These are phyloP conservation scores for Colletotrichum filicis DNA, from an alignment of 2,329 filamentous ascomycete genomes.

Conservation along the genomic window DNA sequence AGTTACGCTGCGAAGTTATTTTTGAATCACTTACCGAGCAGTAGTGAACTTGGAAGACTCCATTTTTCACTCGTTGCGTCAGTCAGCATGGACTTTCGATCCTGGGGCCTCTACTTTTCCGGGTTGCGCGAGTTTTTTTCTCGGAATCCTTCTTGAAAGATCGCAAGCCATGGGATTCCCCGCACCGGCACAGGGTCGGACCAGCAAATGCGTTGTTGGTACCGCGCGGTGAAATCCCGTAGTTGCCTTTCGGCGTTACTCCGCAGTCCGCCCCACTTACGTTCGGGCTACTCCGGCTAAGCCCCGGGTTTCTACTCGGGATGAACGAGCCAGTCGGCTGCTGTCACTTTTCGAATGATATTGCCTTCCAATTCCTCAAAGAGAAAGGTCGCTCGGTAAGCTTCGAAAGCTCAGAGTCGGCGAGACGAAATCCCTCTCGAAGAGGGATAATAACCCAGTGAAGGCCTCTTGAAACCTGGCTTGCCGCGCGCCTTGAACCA, in stretches of 20 bases:
- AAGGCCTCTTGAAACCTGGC: too few relatives aligned
- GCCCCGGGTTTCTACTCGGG: not conserved
- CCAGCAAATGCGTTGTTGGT: not conserved
- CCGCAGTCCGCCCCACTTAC: not conserved
- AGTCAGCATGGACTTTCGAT: too few relatives aligned
- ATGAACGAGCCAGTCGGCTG: too few relatives aligned
- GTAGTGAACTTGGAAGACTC: not conserved
- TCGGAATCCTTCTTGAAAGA: not conserved
- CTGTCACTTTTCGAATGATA: not conserved
- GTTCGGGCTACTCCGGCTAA: not conserved
- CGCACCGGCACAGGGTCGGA: not conserved
- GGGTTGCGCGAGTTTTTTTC: not conserved
- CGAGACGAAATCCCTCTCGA: too few relatives aligned
- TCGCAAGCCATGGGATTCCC: not conserved
- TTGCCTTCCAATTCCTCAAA: too few relatives aligned
- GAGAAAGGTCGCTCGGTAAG: too few relatives aligned
- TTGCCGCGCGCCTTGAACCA: too few relatives aligned
- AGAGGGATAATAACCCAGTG: too few relatives aligned
- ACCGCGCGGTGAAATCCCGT: not conserved
- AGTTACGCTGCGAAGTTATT: too few relatives aligned
- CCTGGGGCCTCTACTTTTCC: too few relatives aligned
- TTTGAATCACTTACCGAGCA: not conserved
- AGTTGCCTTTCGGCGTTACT: not conserved
- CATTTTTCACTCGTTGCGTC: not conserved
- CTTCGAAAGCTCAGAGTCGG: too few relatives aligned